Evolutionary conservation across 208 protist species (phyloP), one percentile per base, ranked within the genome.

Genomic region (Leptomonas seymouri): DNA sequence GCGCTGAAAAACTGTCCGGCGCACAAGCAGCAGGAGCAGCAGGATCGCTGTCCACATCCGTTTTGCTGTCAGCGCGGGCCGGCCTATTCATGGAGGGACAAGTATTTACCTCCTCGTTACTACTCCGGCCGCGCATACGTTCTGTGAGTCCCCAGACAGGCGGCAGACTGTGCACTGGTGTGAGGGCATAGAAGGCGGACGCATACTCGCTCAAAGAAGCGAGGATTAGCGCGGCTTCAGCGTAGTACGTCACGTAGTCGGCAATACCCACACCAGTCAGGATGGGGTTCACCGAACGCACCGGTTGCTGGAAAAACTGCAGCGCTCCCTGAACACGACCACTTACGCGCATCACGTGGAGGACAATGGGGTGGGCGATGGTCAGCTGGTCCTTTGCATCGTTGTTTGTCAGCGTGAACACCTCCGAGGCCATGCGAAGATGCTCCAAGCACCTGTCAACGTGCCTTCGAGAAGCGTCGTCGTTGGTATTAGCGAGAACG

Each of bases 161-260:
- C 15, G 50, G 41, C 30, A 77, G 49, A 16, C 25, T 67, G 25
- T 45, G 62, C 23, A 79, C 49, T 71, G 70, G 76, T 48, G 79
- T 49, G 45, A 77, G 63, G 21, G 64, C 71, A 34, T 71, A 74
- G 27, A 63, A 61, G 7, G 88, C 85, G 25, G 80, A 73, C 11
- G 63, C 71, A 77, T 85, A 90, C 41, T 60, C 72, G 3, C 66
- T 56, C 6, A 74, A 49, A 2, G 34, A 53, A 12, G 71, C 72
- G 34, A 86, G 70, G 12, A 91, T 57, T 12, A 87, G 50, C 11
- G 74, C 85, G 8, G 78, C 84, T 48, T 88, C 76, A 15, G 57
- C 61, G 57, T 84, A 84, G 58, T 90, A 91, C 15, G 50, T 48
- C 20, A 84, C 62, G 64, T 81, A 86, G 71, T 86, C 80, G 0